Evolutionary conservation across 2,329 filamentous ascomycete genomes (phyloP).

Genomic region (Hypoxylon sp.): DNA sequence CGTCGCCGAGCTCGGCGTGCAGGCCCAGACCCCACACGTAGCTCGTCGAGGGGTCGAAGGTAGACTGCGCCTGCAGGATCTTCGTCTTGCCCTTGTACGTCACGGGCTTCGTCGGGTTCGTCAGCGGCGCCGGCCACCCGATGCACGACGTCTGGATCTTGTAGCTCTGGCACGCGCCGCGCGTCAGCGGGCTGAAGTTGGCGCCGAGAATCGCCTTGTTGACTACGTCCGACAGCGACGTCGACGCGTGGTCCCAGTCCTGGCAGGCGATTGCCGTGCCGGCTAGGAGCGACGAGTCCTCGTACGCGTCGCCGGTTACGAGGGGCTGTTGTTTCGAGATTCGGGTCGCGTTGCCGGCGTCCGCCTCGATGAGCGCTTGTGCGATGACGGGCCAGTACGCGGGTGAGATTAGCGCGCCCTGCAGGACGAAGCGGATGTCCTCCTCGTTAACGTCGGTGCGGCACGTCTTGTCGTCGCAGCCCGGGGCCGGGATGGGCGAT

Average conservation of each 20-base stretch:
- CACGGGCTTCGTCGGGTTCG: constrained; percentile 55
- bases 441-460: constrained; percentile 53
- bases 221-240: constrained; percentile 47
- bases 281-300: constrained; percentile 48
- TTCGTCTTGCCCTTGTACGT: constrained; percentile 49
- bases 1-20: constrained; percentile 51
- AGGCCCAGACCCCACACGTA: constrained; percentile 58
- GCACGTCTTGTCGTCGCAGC: constrained; percentile 52
- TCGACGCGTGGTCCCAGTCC: constrained; percentile 55
- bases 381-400: constrained; percentile 47
- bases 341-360: constrained; percentile 56
- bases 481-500: constrained; percentile 56
- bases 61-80: constrained; percentile 59
- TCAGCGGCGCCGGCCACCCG: constrained; percentile 57
- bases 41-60: constrained; percentile 59
- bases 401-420: constrained; percentile 52
- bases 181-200: constrained; percentile 55
- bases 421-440: constrained; percentile 54
- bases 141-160: constrained; percentile 57
- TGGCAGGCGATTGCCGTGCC: constrained; percentile 57
- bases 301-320: constrained; percentile 46
- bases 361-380: constrained; percentile 51
- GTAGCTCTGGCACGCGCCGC: constrained; percentile 56
- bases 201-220: constrained; percentile 52
- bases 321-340: constrained; percentile 53